Base-by-base conservation (phyloP, 176 grass and related monocot genomes). In the Neostapfia colusana region DNA sequence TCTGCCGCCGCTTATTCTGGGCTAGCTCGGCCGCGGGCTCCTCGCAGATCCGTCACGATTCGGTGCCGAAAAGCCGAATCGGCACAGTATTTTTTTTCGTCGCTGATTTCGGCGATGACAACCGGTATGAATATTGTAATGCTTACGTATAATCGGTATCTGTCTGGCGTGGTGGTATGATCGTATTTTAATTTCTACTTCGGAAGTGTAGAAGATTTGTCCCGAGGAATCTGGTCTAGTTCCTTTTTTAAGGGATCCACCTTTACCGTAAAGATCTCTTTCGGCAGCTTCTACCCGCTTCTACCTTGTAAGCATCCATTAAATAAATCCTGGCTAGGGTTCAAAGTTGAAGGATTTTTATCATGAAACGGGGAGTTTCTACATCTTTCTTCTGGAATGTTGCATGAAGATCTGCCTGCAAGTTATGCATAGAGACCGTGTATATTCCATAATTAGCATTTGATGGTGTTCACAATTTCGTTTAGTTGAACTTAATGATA, bases 41-140 rank as follows among this genome's bases (percentile, higher is more conserved):
- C 25, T 42, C 36, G 59, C 15, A 79, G 79, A 79, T 88, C 85
- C 53, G 55, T 27, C 4, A 67, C 51, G 42, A 54, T 54, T 79
- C 10, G 16, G 18, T 14, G 66, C 10, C 24, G 31, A 62, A 21
- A 35, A 20, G 28, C 58, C 16, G 8, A 21, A 24, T 34, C 3
- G 18, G 51, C 23, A 7, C n/a, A 55, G 55, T 58, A 25, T 26
- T 23, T 62, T 23, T 62, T 8, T 35, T 31, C 1, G 6, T 21
- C 14, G 4, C 15, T 42, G 67, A 4, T 15, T 8, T 2, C 14
- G 31, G 5, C 15, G 53, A 15, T 21, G n/a, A 5, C 18, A 5
- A 20, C 48, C 59, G 48, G 20, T 23, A 8, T 45, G 43, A 74
- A 34, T 54, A 70, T 67, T 79, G 60, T 77, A 87, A 64, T 72